These are phyloP conservation scores for Geranium brycei DNA, from an alignment of 345 rosid species.

Conservation along the genomic window DNA sequence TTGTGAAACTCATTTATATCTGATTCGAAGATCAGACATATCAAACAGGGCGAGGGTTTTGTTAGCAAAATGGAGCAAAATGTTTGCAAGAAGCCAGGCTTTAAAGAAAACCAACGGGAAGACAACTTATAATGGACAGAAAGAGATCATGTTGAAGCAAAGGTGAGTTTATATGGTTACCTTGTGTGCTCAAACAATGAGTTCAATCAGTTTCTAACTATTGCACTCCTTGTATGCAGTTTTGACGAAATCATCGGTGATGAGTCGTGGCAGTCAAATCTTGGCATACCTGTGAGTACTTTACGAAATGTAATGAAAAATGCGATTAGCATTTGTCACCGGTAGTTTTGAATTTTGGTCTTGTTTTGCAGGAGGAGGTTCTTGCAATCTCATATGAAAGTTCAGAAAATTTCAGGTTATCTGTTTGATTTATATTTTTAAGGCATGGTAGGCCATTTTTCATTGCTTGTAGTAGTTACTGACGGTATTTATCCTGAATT, in stretches of 20 bases:
- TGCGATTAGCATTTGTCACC: conserved; percentile 2
- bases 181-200: conserved; percentile 5
- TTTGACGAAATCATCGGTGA: conserved; percentile 69
- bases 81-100: conserved; percentile 64
- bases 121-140: conserved; percentile 42
- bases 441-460: not conserved
- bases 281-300: conserved; percentile 43
- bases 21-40: conserved; percentile 99
- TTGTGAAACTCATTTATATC: conserved; percentile 64
- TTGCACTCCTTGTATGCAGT: conserved; percentile 36
- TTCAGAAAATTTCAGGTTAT: conserved; percentile 48
- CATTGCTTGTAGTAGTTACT: conserved; percentile 1
- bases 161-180: conserved; percentile 42
- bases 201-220: conserved; percentile 16
- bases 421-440: not conserved
- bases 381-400: conserved; percentile 38
- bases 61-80: conserved; percentile 83
- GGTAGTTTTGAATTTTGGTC: conserved; percentile 13
- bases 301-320: conserved; percentile 8
- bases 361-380: conserved; percentile 42
- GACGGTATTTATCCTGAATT: conserved; percentile 9
- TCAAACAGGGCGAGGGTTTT: conserved; percentile 94
- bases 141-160: conserved; percentile 60
- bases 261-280: conserved; percentile 38
- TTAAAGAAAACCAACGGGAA: conserved; percentile 56